phyloP scores from a whole-genome alignment of 805 yeast species.

The Candida nonsorbophila region DNA sequence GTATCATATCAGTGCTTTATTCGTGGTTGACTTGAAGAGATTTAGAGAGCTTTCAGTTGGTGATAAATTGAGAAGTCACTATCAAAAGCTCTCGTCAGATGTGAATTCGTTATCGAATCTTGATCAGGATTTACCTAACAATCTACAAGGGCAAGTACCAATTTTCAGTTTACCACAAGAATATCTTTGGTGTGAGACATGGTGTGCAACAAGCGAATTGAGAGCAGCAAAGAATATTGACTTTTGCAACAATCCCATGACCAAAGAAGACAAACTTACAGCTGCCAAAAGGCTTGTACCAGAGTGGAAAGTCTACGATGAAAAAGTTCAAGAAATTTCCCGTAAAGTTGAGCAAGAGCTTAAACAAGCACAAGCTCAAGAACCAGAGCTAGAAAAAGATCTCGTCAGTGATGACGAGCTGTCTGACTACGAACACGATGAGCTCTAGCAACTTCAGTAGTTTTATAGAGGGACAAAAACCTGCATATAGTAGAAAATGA shows the following conservation, averaged over 20 bases:
- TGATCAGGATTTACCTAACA: constrained; percentile 93
- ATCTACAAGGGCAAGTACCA: constrained; percentile 61
- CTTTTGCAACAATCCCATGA: constrained; percentile 76
- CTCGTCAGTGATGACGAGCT: constrained; percentile 6
- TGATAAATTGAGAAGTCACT: constrained; percentile 74
- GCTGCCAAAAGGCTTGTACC: constrained; percentile 72
- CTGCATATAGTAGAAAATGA: too few species aligned
- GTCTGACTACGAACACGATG: neutral
- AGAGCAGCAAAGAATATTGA: constrained; percentile 72
- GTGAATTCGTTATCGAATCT: constrained; percentile 74
- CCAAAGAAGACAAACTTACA: constrained; percentile 73
- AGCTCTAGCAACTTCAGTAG: neutral
- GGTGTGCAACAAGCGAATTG: constrained; percentile 70
- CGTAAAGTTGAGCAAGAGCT: too few species aligned
- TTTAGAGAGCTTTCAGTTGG: constrained; percentile 72
- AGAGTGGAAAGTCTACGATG: constrained; percentile 70
- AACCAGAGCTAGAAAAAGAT: constrained; percentile 3
- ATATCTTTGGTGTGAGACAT: constrained; percentile 93
- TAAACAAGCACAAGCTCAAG: too few species aligned
- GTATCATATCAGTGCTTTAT: constrained; percentile 82
- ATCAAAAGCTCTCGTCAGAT: constrained; percentile 76
- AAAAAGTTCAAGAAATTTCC: constrained; percentile 39
- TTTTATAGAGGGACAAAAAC: too few species aligned
- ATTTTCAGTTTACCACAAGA: constrained; percentile 73
- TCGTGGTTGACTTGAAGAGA: constrained; percentile 66